Conservation (phyloP, 2,329 filamentous ascomycete genomes). For the Pseudopyrenochaeta lycopersici region DNA sequence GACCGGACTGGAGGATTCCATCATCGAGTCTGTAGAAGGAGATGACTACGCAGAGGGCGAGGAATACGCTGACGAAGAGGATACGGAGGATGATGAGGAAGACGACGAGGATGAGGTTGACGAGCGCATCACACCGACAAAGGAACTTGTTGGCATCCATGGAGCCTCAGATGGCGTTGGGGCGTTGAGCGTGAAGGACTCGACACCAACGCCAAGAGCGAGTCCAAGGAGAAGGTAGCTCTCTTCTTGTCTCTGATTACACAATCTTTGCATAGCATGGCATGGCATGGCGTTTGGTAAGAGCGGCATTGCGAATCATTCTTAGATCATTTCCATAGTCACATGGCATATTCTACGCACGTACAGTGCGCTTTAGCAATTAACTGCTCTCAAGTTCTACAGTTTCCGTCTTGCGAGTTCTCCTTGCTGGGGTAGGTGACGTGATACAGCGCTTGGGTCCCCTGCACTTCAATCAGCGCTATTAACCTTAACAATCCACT, state of each 20-base stretch:
- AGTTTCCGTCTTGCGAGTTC: too few relatives aligned
- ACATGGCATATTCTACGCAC: background rate
- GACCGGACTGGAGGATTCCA: constrained; percentile 55
- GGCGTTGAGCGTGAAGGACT: constrained; percentile 26
- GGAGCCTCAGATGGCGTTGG: constrained; percentile 4
- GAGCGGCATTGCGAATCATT: background rate
- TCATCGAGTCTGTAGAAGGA: constrained; percentile 61
- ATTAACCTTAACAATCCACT: too few relatives aligned
- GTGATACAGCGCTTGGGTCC: too few relatives aligned
- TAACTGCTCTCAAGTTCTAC: too few relatives aligned
- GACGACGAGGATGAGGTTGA: constrained; percentile 23
- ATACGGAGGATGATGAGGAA: constrained; percentile 26
- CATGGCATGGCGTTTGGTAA: constrained; percentile 20
- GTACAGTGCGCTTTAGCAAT: too few relatives aligned
- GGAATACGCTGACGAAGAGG: constrained; percentile 31
- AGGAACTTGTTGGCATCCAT: constrained; percentile 12
- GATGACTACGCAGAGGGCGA: constrained; percentile 35
- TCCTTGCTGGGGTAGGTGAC: too few relatives aligned
- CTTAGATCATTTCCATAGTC: background rate
- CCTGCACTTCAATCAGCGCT: too few relatives aligned
- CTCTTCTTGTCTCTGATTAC: background rate
- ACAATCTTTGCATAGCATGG: constrained; percentile 22
- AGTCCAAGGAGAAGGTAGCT: constrained; percentile 17
- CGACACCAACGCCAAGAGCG: constrained; percentile 28
- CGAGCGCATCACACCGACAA: constrained; percentile 23